Conservation (phyloP, 2,329 filamentous ascomycete genomes). For the Ophiostoma ulmi region DNA sequence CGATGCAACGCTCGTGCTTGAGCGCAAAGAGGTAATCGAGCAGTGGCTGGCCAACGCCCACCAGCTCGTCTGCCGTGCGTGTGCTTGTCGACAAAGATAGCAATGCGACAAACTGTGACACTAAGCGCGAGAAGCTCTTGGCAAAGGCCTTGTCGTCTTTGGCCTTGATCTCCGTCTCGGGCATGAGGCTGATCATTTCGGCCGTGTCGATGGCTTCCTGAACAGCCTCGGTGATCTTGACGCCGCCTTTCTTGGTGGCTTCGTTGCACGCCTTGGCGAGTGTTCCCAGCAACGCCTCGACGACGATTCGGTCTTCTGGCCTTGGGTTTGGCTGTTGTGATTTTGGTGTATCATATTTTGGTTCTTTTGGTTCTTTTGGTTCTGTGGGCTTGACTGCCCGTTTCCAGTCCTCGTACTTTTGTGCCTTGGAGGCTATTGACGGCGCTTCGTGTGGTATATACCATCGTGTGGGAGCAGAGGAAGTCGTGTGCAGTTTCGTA, state of each 20-base stretch:
- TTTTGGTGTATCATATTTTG: neutral
- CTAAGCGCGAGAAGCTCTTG: neutral
- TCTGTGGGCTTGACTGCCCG: neutral
- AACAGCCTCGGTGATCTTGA: neutral
- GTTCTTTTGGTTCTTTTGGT: neutral
- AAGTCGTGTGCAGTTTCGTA: neutral
- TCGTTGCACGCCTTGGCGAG: neutral
- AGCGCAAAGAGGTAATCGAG: neutral
- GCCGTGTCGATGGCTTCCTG: neutral
- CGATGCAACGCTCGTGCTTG: slow-evolving; percentile 22
- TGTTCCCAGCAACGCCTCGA: slow-evolving; percentile 1
- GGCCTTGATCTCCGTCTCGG: neutral
- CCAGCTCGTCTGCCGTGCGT: slow-evolving; percentile 4
- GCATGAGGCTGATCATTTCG: neutral
- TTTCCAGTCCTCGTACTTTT: neutral
- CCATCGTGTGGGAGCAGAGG: neutral
- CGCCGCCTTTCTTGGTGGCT: slow-evolving; percentile 38
- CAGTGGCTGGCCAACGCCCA: neutral
- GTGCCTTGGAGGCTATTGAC: neutral
- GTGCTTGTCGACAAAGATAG: neutral
- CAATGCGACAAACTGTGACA: neutral
- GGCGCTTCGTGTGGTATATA: neutral
- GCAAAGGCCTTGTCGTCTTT: neutral
- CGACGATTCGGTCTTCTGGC: neutral
- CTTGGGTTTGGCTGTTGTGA: neutral